phyloP scores from a whole-genome alignment of 345 rosid species.

The Arabidopsis suecica region DNA sequence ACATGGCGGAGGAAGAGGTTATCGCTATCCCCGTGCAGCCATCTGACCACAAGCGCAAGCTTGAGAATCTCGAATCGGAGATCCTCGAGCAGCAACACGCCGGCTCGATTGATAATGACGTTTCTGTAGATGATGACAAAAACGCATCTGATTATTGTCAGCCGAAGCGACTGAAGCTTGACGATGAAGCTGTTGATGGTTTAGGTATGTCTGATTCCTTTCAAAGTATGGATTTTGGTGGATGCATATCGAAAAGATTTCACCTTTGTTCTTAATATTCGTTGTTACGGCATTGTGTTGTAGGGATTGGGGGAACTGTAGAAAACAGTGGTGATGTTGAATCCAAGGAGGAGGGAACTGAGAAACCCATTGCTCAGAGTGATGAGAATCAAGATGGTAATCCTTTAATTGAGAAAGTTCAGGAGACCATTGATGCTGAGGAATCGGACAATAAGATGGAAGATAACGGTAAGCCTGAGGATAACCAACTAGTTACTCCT shows the following conservation, averaged over 20 bases:
- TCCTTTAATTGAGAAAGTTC: background rate
- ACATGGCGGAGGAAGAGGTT: constrained; percentile 82
- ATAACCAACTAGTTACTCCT: constrained; percentile 35
- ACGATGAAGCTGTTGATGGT: constrained; percentile 48
- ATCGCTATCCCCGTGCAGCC: constrained; percentile 42
- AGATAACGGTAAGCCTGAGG: constrained; percentile 35
- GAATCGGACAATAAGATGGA: constrained; percentile 12
- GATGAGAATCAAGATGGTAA: background rate
- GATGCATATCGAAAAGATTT: background rate
- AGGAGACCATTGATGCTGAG: constrained; percentile 30
- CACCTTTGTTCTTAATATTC: constrained; percentile 10
- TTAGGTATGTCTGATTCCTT: constrained; percentile 49
- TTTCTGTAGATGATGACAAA: constrained; percentile 29
- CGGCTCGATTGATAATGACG: constrained; percentile 6
- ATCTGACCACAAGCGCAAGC: constrained; percentile 81
- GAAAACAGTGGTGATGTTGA: constrained; percentile 21
- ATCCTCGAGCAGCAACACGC: constrained; percentile 22
- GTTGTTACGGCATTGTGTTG: background rate
- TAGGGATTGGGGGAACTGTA: constrained; percentile 12
- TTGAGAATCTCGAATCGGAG: constrained; percentile 57
- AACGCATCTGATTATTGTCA: constrained; percentile 48
- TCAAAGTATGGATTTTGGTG: constrained; percentile 14
- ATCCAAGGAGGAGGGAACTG: constrained; percentile 39
- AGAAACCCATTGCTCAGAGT: background rate
- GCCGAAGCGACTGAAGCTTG: constrained; percentile 62